Evolutionary conservation across 495 filamentous ascomycete genomes (phyloP).

Genomic region (Xylaria nigripes): DNA sequence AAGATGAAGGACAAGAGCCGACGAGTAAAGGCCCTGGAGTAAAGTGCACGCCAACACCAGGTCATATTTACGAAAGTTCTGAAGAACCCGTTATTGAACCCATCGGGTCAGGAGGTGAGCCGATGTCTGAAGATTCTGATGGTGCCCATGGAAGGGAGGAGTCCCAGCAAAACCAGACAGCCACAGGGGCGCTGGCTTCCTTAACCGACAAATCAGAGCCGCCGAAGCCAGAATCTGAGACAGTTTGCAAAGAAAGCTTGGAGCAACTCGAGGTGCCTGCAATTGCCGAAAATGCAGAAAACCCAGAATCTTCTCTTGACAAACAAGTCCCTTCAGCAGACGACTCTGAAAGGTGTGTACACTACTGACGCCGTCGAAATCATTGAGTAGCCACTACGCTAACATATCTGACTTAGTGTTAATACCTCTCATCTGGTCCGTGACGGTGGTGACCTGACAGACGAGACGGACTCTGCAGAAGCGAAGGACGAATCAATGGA

Average conservation of each 20-base stretch:
- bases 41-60: not conserved
- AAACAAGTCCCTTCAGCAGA: constrained; percentile 3
- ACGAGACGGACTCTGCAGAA: not conserved
- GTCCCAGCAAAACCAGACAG: not conserved
- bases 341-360: constrained; percentile 3
- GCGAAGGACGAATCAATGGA: not conserved
- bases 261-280: not conserved
- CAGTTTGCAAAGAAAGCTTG: not conserved
- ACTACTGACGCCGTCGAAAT: not conserved
- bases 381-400: not conserved
- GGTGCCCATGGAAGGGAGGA: constrained; percentile 1
- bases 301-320: constrained; percentile 1
- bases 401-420: not conserved
- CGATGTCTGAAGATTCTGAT: constrained; percentile 3
- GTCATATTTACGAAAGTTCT: not conserved
- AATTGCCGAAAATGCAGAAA: not conserved
- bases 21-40: not conserved
- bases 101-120: not conserved
- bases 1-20: not conserved
- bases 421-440: not conserved
- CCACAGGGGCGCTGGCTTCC: not conserved
- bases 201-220: not conserved
- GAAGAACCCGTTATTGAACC: not conserved
- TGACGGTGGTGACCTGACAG: not conserved
- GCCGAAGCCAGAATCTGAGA: not conserved